Conservation (phyloP, 2,329 filamentous ascomycete species). For the Stromatinia cepivora region DNA sequence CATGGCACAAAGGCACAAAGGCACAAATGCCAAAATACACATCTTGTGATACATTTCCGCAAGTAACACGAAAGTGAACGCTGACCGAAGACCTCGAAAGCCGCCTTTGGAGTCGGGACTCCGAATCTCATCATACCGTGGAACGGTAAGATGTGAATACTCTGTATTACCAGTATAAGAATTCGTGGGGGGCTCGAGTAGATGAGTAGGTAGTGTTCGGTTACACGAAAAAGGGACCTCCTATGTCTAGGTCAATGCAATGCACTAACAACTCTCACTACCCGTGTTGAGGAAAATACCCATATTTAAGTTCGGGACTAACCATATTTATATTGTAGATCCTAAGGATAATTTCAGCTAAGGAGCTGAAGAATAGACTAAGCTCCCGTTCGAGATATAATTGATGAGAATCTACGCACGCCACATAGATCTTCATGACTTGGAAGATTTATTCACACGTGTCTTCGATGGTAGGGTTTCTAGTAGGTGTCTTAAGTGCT, state of each 20-base stretch:
- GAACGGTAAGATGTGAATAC: not conserved
- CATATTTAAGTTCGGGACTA: no score
- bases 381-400: not conserved
- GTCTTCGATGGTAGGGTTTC: not conserved
- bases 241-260: not conserved
- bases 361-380: not conserved
- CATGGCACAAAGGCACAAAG: no score
- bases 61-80: not conserved
- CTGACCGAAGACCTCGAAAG: not conserved
- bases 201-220: not conserved
- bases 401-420: not conserved
- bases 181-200: not conserved
- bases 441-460: not conserved
- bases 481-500: not conserved
- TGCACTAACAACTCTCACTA: not conserved
- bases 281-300: no score
- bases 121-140: not conserved
- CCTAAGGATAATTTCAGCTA: no score
- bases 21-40: not conserved
- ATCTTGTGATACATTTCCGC: not conserved
- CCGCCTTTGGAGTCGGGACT: not conserved
- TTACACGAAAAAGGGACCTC: constrained; percentile 6
- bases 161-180: not conserved
- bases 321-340: no score
- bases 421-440: not conserved